Conservation (phyloP, 2,329 filamentous ascomycete species). For the Alternaria brassicae region DNA sequence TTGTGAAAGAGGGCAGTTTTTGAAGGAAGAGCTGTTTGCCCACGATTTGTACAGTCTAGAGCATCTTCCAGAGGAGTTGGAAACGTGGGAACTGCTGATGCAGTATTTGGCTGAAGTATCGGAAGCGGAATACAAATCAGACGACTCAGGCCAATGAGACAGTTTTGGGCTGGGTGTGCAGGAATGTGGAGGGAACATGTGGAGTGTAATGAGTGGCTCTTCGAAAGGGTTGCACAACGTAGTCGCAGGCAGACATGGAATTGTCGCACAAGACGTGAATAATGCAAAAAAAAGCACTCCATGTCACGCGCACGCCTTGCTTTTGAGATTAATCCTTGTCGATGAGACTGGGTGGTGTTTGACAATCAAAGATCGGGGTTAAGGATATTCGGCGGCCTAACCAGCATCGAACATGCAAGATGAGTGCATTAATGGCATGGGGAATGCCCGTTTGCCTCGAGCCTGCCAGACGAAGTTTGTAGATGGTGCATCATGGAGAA, state of each 20-base stretch:
- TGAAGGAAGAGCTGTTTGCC: neutral
- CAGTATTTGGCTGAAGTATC: neutral
- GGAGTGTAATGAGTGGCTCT: neutral
- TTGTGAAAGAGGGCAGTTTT: neutral
- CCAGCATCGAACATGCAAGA: slow-evolving; percentile 4
- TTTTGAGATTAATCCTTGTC: slow-evolving; percentile 5
- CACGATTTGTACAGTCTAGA: neutral
- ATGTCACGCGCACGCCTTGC: slow-evolving; percentile 4
- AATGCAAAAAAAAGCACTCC: slow-evolving; percentile 2
- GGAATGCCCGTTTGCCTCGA: neutral
- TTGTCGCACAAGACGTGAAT: slow-evolving; percentile 3
- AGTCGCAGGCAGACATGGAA: neutral
- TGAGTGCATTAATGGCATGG: neutral
- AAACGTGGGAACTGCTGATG: slow-evolving; percentile 4
- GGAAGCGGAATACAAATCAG: neutral
- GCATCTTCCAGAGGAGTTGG: neutral
- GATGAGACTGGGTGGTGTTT: slow-evolving; percentile 3
- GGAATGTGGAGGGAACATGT: neutral
- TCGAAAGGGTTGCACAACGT: neutral
- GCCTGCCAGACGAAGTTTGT: neutral
- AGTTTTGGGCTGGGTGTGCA: neutral
- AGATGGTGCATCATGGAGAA: neutral
- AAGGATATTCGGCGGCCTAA: neutral
- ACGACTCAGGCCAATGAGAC: neutral
- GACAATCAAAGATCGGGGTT: neutral